phyloP scores from a whole-genome alignment of 352 stramenopile species.

The Globisporangium perplexum region DNA sequence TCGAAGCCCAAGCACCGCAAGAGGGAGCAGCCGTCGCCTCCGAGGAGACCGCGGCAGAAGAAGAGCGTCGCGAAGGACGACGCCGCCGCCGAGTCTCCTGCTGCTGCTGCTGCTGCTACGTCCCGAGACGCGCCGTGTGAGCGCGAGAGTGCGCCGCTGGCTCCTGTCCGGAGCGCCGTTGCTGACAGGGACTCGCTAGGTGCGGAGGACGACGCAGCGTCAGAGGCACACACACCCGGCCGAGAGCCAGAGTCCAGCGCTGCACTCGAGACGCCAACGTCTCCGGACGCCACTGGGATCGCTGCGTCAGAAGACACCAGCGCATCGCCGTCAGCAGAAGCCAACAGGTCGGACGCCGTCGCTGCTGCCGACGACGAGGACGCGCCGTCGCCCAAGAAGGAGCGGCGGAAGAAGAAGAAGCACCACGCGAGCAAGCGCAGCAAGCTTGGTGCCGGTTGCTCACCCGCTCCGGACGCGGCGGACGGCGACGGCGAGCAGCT shows the following conservation, averaged over 20 bases:
- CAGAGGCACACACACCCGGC: no score
- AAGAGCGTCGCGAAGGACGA: constrained; percentile 4
- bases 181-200: no score
- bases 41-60: constrained; percentile 1
- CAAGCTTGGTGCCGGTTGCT: neutral
- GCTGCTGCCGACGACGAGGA: neutral
- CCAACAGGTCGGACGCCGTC: neutral
- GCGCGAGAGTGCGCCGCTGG: no score
- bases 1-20: constrained; percentile 7
- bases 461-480: neutral
- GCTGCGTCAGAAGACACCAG: no score
- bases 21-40: constrained; percentile 1
- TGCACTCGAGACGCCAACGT: no score
- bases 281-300: no score
- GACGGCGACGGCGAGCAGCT: no score
- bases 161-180: no score
- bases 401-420: constrained; percentile 11
- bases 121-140: no score
- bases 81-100: neutral
- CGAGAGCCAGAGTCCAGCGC: no score
- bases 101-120: neutral
- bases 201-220: no score
- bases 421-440: constrained; percentile 1
- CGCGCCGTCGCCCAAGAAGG: neutral
- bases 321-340: no score